Conservation (phyloP, 192 early-diverging fungal species). For the Coemansia sp. region DNA sequence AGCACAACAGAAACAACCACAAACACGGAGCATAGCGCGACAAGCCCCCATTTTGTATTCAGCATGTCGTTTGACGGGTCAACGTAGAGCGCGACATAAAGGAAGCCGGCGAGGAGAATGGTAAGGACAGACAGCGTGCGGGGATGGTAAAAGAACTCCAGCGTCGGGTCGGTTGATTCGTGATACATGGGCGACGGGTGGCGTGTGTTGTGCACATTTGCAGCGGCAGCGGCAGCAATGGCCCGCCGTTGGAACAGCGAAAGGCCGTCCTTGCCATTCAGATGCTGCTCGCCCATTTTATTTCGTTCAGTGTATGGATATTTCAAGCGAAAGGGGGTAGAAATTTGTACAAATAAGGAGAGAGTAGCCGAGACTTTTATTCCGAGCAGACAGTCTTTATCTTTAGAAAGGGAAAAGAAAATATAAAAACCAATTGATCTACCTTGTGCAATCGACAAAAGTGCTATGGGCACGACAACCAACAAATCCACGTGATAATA, state of each 20-base stretch:
- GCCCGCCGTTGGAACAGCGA: slow-evolving; percentile 25
- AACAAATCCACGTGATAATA: no score
- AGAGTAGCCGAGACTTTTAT: neutral
- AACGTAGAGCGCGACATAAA: slow-evolving; percentile 47
- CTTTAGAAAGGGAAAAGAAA: no score
- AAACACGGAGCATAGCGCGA: slow-evolving; percentile 59
- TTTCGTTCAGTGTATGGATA: neutral
- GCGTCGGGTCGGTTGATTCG: slow-evolving; percentile 49
- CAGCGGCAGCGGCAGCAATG: slow-evolving; percentile 9
- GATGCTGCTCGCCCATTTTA: neutral
- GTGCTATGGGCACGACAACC: neutral
- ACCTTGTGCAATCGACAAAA: neutral
- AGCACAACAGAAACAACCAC: slow-evolving; percentile 82
- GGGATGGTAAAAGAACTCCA: slow-evolving; percentile 52
- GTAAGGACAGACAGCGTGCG: slow-evolving; percentile 46
- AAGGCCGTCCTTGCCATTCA: neutral
- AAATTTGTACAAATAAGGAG: neutral
- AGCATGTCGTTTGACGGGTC: slow-evolving; percentile 52
- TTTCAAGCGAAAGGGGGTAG: neutral
- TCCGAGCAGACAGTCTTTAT: no score
- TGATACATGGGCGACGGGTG: slow-evolving; percentile 44
- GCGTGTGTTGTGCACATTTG: slow-evolving; percentile 5
- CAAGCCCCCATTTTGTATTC: slow-evolving; percentile 51
- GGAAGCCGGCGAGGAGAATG: slow-evolving; percentile 41
- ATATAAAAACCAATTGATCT: neutral